A percentile compares a stretch with the other conserved stretches of the same genome.
These are phyloP conservation scores for Nakaseomyces bracarensis DNA, from an alignment of 1,139 yeast species.

Conservation along the genomic window DNA sequence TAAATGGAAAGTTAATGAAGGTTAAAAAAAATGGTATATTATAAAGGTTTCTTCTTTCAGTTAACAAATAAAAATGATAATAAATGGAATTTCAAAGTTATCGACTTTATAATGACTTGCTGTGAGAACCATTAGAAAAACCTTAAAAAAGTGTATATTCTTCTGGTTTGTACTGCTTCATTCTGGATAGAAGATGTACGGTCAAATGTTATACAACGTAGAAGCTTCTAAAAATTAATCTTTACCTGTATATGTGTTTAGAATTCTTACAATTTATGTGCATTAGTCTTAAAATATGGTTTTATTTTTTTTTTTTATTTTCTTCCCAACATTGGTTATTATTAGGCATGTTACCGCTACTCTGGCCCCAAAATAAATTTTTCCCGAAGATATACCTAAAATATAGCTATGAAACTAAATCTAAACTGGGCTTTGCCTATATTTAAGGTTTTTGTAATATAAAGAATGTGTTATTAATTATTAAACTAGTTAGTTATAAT, in stretches of 20 bases:
- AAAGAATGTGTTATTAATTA: slow-evolving; percentile 2
- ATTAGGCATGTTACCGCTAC: neutral
- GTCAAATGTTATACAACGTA: too few species aligned
- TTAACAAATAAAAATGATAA: too few species aligned
- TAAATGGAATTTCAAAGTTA: too few species aligned
- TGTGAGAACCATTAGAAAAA: too few species aligned
- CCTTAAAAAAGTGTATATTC: too few species aligned
- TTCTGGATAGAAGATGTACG: too few species aligned
- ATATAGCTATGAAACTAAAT: too few species aligned
- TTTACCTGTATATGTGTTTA: slow-evolving; percentile 5
- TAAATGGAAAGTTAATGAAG: neutral
- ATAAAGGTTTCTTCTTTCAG: neutral
- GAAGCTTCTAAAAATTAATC: neutral
- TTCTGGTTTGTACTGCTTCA: too few species aligned
- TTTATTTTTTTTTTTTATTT: neutral
- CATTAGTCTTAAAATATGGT: neutral
- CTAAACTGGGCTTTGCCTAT: neutral
- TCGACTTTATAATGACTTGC: too few species aligned
- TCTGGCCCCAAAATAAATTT: neutral
- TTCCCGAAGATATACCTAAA: neutral
- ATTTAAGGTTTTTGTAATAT: neutral
- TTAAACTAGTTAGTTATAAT: neutral
- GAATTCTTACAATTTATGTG: slow-evolving; percentile 5
- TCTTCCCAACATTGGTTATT: neutral
- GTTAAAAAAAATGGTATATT: slow-evolving; percentile 1